Conservation (phyloP, 169 alveolate genomes). For the Theileria equi region DNA sequence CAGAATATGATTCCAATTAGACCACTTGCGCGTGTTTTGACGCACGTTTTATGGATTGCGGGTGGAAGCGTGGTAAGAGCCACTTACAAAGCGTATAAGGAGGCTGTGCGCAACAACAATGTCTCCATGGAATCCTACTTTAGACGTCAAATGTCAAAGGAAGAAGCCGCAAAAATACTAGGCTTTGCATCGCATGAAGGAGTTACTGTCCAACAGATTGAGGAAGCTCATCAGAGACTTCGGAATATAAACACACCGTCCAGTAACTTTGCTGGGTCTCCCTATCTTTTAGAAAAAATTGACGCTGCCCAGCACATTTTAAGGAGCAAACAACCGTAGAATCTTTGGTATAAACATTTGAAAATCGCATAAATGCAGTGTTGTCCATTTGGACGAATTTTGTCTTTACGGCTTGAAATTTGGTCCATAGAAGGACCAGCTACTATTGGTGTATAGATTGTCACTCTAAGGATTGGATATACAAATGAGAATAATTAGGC, state of each 20-base stretch:
- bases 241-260: conserved; percentile 48
- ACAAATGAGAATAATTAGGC: too few species aligned
- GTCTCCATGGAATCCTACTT: conserved; percentile 1
- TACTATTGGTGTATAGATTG: too few species aligned
- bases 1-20: conserved; percentile 51
- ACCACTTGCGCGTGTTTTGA: conserved; percentile 60
- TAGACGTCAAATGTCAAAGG: conserved; percentile 46
- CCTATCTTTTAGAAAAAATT: conserved; percentile 57
- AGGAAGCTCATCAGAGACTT: conserved; percentile 47
- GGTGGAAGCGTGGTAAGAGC: conserved; percentile 64
- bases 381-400: neutral
- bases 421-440: too few species aligned
- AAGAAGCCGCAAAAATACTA: conserved; percentile 64
- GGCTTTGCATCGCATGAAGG: conserved; percentile 22
- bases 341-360: neutral
- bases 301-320: conserved; percentile 51
- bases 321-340: conserved; percentile 9
- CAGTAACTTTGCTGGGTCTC: conserved; percentile 50
- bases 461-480: too few species aligned
- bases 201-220: conserved; percentile 18
- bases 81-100: conserved; percentile 35
- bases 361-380: neutral
- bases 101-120: conserved; percentile 24
- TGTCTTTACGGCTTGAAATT: too few species aligned
- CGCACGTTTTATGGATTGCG: conserved; percentile 56